Conservation (phyloP, 495 filamentous ascomycete genomes). For the Tuber microsphaerosporum region DNA sequence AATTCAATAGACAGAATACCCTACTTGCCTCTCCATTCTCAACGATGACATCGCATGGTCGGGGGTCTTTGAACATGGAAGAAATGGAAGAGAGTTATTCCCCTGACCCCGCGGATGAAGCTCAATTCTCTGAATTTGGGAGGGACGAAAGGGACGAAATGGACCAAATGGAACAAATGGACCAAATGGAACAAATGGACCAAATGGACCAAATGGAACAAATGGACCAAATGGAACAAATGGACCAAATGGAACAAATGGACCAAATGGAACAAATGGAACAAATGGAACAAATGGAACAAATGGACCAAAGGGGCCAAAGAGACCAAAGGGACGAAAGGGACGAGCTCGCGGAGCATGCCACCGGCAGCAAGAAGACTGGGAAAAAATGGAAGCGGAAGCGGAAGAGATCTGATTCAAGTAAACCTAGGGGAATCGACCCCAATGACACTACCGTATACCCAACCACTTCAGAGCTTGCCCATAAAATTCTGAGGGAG, state of each 20-base stretch:
- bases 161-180: too few relatives aligned
- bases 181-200: too few relatives aligned
- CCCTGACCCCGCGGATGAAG: not conserved
- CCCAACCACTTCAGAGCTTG: slow-evolving; percentile 26
- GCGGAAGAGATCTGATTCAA: not conserved
- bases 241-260: too few relatives aligned
- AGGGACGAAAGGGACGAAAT: not conserved
- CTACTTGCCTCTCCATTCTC: not conserved
- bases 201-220: too few relatives aligned
- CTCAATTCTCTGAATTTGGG: not conserved
- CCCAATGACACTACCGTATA: slow-evolving; percentile 1
- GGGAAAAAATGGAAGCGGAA: too few relatives aligned
- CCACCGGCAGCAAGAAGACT: not conserved
- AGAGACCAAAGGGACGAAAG: not conserved
- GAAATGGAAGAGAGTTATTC: not conserved
- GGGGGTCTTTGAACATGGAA: not conserved
- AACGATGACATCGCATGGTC: not conserved
- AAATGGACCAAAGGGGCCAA: too few relatives aligned
- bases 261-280: too few relatives aligned
- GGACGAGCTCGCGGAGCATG: not conserved
- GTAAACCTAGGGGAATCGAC: not conserved
- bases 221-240: too few relatives aligned
- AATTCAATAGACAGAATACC: not conserved
- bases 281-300: too few relatives aligned
- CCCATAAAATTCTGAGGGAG: slow-evolving; percentile 43